Conservation (phyloP, 2,329 filamentous ascomycete species). For the Emericellopsis cladophorae region DNA sequence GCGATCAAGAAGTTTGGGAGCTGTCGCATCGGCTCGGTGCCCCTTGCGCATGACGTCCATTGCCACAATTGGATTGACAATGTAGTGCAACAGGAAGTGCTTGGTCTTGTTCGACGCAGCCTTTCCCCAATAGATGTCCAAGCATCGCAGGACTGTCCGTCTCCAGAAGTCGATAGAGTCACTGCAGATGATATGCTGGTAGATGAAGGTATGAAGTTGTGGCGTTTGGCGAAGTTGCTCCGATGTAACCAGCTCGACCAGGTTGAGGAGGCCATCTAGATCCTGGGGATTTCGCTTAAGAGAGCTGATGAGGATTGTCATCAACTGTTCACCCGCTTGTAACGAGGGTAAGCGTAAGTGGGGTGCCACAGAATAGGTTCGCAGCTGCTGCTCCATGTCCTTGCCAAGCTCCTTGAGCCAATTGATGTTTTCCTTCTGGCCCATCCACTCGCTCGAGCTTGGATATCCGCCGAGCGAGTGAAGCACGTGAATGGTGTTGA, state of each 20-base stretch:
- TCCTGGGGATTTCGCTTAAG: slow-evolving; percentile 63
- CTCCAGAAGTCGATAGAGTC: slow-evolving; percentile 80
- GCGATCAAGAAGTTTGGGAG: slow-evolving; percentile 67
- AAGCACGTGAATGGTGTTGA: slow-evolving; percentile 81
- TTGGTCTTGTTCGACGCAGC: slow-evolving; percentile 79
- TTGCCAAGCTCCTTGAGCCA: slow-evolving; percentile 59
- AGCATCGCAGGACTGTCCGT: slow-evolving; percentile 66
- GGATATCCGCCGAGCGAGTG: slow-evolving; percentile 62
- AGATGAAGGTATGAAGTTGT: slow-evolving; percentile 70
- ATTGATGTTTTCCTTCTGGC: slow-evolving; percentile 45
- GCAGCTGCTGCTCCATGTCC: slow-evolving; percentile 64
- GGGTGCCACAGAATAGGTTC: slow-evolving; percentile 55
- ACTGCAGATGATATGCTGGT: slow-evolving; percentile 69
- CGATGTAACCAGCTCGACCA: slow-evolving; percentile 73
- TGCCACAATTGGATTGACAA: slow-evolving; percentile 91
- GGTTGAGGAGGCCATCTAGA: slow-evolving; percentile 69
- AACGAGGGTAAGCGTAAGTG: slow-evolving; percentile 72
- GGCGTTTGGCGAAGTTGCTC: slow-evolving; percentile 72
- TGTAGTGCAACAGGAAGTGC: slow-evolving; percentile 78
- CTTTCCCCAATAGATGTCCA: slow-evolving; percentile 76
- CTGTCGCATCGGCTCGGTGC: slow-evolving; percentile 40
- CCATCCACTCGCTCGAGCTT: slow-evolving; percentile 58
- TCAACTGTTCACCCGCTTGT: slow-evolving; percentile 79
- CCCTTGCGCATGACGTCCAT: slow-evolving; percentile 90
- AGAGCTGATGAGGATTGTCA: slow-evolving; percentile 73